phyloP scores from a whole-genome alignment of 495 filamentous ascomycete genomes.

The Aspergillus sparsus region DNA sequence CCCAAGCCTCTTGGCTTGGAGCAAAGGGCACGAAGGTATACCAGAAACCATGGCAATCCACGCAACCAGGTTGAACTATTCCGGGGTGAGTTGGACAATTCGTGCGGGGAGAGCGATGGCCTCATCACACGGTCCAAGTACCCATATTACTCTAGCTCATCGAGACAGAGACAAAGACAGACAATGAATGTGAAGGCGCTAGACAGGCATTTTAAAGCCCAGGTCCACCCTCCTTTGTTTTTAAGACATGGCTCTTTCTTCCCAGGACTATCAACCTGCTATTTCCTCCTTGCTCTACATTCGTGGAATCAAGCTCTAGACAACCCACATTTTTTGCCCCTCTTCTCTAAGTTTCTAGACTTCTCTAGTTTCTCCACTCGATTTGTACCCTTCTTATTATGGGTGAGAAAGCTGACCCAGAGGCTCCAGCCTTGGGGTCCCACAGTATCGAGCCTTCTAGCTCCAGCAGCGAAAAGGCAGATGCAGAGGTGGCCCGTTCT shows the following conservation, averaged over 20 bases:
- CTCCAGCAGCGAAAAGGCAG: conserved; percentile 16
- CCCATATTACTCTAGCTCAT: no score
- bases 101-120: no score
- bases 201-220: no score
- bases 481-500: conserved; percentile 17
- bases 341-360: conserved; percentile 13
- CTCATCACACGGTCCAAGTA: no score
- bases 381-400: conserved; percentile 2
- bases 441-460: conserved; percentile 16
- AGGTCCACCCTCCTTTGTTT: no score
- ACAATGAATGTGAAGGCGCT: no score
- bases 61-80: no score
- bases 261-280: conserved; percentile 1
- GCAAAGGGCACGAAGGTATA: neutral
- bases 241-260: neutral
- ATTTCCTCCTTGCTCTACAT: conserved; percentile 16
- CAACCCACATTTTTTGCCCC: neutral
- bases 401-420: conserved; percentile 21
- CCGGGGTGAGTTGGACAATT: no score
- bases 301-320: neutral
- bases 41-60: neutral
- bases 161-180: no score
- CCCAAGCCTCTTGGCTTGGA: conserved; percentile 19
- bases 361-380: neutral
- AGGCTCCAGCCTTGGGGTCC: conserved; percentile 11